These are phyloP conservation scores for Talaromyces proteolyticus DNA, from an alignment of 495 filamentous ascomycete species.

Conservation along the genomic window DNA sequence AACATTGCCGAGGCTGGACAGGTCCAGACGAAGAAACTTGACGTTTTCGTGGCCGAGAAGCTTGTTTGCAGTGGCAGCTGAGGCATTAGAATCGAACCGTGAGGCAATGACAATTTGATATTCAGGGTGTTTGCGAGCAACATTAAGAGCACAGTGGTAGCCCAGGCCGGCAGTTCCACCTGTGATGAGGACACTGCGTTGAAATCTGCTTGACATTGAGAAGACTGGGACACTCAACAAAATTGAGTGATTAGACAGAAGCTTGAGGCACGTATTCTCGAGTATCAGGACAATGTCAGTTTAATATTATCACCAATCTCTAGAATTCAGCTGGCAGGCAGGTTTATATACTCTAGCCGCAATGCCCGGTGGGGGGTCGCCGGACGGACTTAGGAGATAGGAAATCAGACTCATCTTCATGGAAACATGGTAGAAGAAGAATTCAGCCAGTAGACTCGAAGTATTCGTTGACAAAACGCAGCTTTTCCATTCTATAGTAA, in stretches of 20 bases:
- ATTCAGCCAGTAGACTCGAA: no score
- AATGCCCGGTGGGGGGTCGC: no score
- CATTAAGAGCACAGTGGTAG: conserved; percentile 23
- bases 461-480: no score
- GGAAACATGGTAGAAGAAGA: not conserved
- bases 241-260: no score
- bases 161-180: conserved; percentile 33
- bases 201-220: conserved; percentile 3
- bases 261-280: no score
- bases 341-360: not conserved
- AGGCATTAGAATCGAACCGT: conserved; percentile 31
- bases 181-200: conserved; percentile 34
- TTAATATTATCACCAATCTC: no score
- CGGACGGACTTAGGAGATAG: not conserved
- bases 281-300: no score
- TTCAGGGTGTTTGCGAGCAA: conserved; percentile 25
- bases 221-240: not conserved
- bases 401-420: not conserved
- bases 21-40: conserved; percentile 33
- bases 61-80: conserved; percentile 28
- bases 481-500: no score
- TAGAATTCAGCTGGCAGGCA: no score
- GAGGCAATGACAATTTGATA: conserved; percentile 30
- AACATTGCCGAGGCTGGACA: conserved; percentile 31
- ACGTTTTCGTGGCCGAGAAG: conserved; percentile 26